Conservation (phyloP, 1,284 basidiomycete species). For the Cutaneotrichosporon cutaneum region DNA sequence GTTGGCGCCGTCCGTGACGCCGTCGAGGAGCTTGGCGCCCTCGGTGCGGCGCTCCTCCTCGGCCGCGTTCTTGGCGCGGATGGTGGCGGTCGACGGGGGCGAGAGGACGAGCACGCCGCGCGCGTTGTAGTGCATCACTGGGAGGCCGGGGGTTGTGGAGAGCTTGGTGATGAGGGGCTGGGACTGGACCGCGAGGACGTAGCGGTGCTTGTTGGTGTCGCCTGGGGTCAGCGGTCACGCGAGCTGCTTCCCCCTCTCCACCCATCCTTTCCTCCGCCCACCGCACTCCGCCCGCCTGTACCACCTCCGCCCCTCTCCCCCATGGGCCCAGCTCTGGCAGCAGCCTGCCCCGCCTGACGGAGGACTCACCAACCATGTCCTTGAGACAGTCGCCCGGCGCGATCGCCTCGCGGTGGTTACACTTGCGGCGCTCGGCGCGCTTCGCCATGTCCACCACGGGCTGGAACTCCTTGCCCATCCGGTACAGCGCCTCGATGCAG, state of each 20-base stretch:
- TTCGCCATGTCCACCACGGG: constrained; percentile 80
- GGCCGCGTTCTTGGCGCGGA: constrained; percentile 66
- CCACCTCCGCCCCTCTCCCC: background rate
- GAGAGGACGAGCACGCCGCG: constrained; percentile 87
- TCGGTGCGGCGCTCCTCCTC: constrained; percentile 50
- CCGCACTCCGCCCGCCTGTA: background rate
- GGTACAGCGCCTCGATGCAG: constrained; percentile 84
- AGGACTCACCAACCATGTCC: constrained; percentile 70
- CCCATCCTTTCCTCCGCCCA: background rate
- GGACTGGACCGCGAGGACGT: constrained; percentile 79
- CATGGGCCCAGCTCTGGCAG: no score
- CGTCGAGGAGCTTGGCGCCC: constrained; percentile 37
- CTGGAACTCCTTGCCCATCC: constrained; percentile 69
- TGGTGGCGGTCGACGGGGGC: constrained; percentile 73
- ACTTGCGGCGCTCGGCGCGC: constrained; percentile 85
- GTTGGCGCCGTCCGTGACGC: constrained; percentile 43
- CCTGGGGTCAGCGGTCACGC: constrained; percentile 56
- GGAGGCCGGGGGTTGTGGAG: constrained; percentile 72
- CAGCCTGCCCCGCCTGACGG: no score
- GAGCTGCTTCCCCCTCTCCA: background rate
- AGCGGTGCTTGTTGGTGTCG: constrained; percentile 83
- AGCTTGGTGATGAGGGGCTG: constrained; percentile 65
- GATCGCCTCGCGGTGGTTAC: constrained; percentile 84
- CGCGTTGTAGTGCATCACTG: constrained; percentile 79
- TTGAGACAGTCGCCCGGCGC: constrained; percentile 78